Base-by-base conservation (phyloP, 2,329 filamentous ascomycete species). In the Nannizziopsis arthrosporioides region DNA sequence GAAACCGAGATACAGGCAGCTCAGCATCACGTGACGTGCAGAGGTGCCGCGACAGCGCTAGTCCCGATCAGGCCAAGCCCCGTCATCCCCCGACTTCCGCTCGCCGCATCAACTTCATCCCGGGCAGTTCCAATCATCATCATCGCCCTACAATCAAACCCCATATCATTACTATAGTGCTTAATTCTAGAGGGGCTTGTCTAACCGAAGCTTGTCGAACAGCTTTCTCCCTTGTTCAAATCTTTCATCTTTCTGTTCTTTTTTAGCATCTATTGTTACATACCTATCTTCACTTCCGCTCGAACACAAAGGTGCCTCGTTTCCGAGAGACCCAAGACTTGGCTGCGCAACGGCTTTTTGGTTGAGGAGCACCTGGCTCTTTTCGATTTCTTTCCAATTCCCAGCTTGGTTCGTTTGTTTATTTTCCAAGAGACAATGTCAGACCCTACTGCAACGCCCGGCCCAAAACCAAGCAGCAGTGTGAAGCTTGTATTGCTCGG, bases 401-500 rank as follows among this genome's bases (percentile, higher is more conserved):
- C 9, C n/a, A 12, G 39, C 12, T 17, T 12, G 14, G 19, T 10
- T 38, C 9, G 12, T 38, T 41, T 3, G 14, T 17, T 15, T 19
- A 1, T 30, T 41, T 36, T 30, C 17, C 9, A 39, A 42, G 15
- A 12, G 34, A 55, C 12, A 17, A 90, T 89, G 85, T 80, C 83
- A 63, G 84, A 89, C 66, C 73, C 80, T 64, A 79, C 78, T 58
- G 74, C 77, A 64, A 69, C 73, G 58, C 67, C 71, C 58, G 75
- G 81, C 59, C 84, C 87, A 53, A 98, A 96, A 74, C 92, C 92
- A 54, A 96, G 89, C 76, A 96, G 89, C 81, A 98, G 92, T 73
- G 92, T 98, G 68, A 98, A 98, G 82, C 84, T 98, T 59, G 92
- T 98, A 56, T 79, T 98, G 64, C 82, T 98, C 50, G 92, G 92